Evolutionary conservation across 768 basidiomycete species (phyloP), one percentile per base, ranked within the genome.

Genomic region (Gloeopeniophorella convolvens): DNA sequence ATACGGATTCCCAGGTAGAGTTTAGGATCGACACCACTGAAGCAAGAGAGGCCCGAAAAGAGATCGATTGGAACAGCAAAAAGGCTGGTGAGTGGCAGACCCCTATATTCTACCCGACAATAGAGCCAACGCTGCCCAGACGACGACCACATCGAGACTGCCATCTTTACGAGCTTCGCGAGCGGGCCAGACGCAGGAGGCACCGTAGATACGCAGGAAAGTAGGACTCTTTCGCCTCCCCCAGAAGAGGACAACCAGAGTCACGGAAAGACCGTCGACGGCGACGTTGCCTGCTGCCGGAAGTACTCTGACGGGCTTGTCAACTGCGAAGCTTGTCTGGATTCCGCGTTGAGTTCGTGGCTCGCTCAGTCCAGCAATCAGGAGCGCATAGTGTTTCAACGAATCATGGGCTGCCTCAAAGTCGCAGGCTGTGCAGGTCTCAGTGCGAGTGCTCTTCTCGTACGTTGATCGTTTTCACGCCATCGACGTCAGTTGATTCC

Each of bases 1-100:
- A 15, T 28, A 24, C 30, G 13, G 28, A 32, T 21, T 43, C 35
- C 28, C 57, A 91, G 89, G 75, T 89, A 20, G 79, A 85, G 40
- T 83, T 93, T 58, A 72, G 71, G 28, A 66, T 93, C 27, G 88
- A 94, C 58, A 78, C 81, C 1, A 69, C 76, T 10, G 73, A 77
- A 43, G 70, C 83, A 11, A 79, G 75, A 54, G 68, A 71, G 5
- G 75, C 80, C 32, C 76, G 83, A 6, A 63, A 70, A 21, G 68
- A 64, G 10, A 68, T 86, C 30, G 87, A 90, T 60, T 90, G 85
- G 79, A 89, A 89, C 58, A 95, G 89, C 65, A 90, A 90, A 69
- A 89, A 89, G 73, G 84, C 85, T 56, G 88, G 89, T 86, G 54
- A 48, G 72, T 63, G 7, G 21, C 26, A 12, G 12, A 28, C 32